phyloP scores from a whole-genome alignment of 305 asterid genomes.

The Salvia sclarea region DNA sequence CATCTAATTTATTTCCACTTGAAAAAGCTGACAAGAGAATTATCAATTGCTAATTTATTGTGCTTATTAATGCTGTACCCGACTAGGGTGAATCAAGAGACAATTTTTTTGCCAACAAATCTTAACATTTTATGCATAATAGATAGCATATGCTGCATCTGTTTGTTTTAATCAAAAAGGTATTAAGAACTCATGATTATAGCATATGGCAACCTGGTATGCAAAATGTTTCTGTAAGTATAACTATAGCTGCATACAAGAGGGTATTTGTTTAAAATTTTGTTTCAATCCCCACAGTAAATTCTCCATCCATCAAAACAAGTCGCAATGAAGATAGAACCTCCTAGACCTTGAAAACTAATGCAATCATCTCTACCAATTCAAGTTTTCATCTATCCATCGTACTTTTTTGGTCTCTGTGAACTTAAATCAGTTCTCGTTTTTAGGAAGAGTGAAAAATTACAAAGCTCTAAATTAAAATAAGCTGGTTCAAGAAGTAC shows the following conservation, averaged over 20 bases:
- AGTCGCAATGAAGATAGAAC: not conserved
- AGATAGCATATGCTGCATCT: conserved; percentile 5
- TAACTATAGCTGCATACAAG: not conserved
- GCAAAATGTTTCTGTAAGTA: not conserved
- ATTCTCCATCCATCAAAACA: not conserved
- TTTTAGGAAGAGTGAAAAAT: conserved; percentile 1
- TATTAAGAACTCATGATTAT: not conserved
- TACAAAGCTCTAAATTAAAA: not conserved
- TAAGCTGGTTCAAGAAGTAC: conserved; percentile 4
- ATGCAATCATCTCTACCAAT: not conserved
- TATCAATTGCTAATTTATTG: conserved; percentile 4
- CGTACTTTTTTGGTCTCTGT: not conserved
- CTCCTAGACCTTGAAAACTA: not conserved
- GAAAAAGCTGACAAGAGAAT: conserved; percentile 15
- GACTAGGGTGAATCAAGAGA: conserved; percentile 22
- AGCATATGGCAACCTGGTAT: conserved; percentile 21
- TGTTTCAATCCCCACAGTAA: not conserved
- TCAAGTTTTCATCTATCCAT: not conserved
- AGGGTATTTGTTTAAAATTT: not conserved
- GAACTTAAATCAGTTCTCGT: not conserved
- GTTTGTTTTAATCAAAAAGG: not conserved
- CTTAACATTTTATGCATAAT: conserved; percentile 5
- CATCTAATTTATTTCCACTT: conserved; percentile 16
- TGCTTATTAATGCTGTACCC: not conserved
- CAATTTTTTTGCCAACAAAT: conserved; percentile 14